A percentile compares a stretch with the other conserved stretches of the same genome.
Conservation (phyloP, 1,284 basidiomycete genomes). For the Marasmius sp. region DNA sequence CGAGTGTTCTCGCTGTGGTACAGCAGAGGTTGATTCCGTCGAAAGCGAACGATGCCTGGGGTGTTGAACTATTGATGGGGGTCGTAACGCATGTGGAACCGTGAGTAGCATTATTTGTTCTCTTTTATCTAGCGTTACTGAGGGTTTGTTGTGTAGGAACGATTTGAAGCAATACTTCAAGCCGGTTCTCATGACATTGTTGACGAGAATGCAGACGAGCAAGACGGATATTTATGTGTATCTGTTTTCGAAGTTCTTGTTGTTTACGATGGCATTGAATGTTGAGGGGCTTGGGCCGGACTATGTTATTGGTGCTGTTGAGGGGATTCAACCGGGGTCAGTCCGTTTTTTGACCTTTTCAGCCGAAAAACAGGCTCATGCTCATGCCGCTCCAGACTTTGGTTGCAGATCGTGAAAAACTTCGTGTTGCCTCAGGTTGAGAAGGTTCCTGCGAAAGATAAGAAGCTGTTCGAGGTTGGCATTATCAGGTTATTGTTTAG, state of each 20-base stretch:
- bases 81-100: slow-evolving; percentile 73
- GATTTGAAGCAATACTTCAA: slow-evolving; percentile 76
- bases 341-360: slow-evolving; percentile 24
- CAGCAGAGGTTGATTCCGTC: slow-evolving; percentile 89
- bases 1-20: slow-evolving; percentile 84
- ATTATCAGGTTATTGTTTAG: slow-evolving; percentile 79
- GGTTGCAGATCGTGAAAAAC: slow-evolving; percentile 78
- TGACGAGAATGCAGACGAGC: slow-evolving; percentile 85
- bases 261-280: slow-evolving; percentile 75
- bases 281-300: slow-evolving; percentile 77
- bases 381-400: slow-evolving; percentile 56
- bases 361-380: background rate
- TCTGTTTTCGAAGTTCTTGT: slow-evolving; percentile 79
- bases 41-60: slow-evolving; percentile 88
- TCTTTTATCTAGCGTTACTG: background rate
- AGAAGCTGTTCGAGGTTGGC: slow-evolving; percentile 86
- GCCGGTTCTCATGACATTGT: slow-evolving; percentile 77
- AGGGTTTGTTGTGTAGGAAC: slow-evolving; percentile 38
- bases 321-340: slow-evolving; percentile 85
- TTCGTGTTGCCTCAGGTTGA: slow-evolving; percentile 83
- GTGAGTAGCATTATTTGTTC: slow-evolving; percentile 45
- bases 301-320: slow-evolving; percentile 74
- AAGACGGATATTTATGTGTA: slow-evolving; percentile 92
- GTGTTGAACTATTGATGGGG: slow-evolving; percentile 86
- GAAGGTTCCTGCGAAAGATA: slow-evolving; percentile 79